A percentile compares a stretch with the other conserved stretches of the same genome.
Evolutionary conservation across 2,329 filamentous ascomycete genomes (phyloP).

Genomic region (Chalaropsis ovoidea): DNA sequence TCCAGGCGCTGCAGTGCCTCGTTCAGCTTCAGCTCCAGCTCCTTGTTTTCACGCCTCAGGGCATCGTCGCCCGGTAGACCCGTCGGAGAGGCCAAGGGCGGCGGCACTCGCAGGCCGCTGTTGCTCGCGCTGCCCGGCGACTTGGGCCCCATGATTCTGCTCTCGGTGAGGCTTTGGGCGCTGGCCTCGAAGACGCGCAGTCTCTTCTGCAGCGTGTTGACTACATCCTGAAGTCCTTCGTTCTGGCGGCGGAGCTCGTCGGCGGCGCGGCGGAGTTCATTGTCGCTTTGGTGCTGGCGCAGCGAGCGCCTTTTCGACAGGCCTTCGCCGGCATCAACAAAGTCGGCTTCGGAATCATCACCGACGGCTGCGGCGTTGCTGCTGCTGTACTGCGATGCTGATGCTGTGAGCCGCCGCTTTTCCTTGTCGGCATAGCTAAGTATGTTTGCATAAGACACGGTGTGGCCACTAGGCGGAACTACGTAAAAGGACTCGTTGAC

Average conservation of each 20-base stretch:
- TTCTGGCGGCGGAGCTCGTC: conserved; percentile 90
- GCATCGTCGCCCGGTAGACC: conserved; percentile 31
- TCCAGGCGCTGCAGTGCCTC: conserved; percentile 51
- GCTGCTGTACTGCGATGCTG: conserved; percentile 39
- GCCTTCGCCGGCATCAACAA: conserved; percentile 72
- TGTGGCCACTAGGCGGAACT: conserved; percentile 83
- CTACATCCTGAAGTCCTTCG: conserved; percentile 67
- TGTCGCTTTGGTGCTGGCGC: conserved; percentile 36
- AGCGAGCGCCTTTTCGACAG: conserved; percentile 30
- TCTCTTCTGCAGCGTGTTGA: conserved; percentile 76
- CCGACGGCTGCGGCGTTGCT: conserved; percentile 35
- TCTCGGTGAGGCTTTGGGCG: conserved; percentile 82
- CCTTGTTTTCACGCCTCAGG: conserved; percentile 44
- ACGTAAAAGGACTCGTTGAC: conserved; percentile 81
- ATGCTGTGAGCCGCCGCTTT: conserved; percentile 48
- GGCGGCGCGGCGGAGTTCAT: conserved; percentile 49
- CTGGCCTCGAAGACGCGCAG: conserved; percentile 91
- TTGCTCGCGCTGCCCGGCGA: conserved; percentile 37
- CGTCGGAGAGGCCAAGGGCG: neutral
- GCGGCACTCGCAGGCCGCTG: conserved; percentile 24
- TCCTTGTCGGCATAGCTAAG: conserved; percentile 60
- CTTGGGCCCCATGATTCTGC: conserved; percentile 52
- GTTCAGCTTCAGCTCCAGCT: conserved; percentile 58
- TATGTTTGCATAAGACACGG: conserved; percentile 86
- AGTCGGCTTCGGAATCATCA: conserved; percentile 70